These are phyloP conservation scores for Vigna trinervia DNA, from an alignment of 306 rosid species.

Conservation along the genomic window DNA sequence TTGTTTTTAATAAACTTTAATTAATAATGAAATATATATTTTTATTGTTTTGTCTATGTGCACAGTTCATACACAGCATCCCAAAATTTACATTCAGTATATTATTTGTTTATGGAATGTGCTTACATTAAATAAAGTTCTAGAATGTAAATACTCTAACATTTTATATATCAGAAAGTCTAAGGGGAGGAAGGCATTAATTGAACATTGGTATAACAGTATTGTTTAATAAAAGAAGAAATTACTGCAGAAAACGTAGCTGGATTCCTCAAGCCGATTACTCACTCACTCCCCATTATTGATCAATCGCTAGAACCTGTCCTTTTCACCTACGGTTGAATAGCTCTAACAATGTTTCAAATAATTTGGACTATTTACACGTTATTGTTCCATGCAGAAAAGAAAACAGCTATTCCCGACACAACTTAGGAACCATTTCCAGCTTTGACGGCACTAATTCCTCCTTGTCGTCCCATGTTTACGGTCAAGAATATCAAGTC, in stretches of 20 bases:
- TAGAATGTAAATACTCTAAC: too few species aligned
- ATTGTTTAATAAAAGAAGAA: not conserved
- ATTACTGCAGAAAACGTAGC: not conserved
- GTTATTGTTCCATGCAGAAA: conserved; percentile 15
- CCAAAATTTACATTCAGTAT: too few species aligned
- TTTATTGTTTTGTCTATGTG: too few species aligned
- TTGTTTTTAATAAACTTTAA: too few species aligned
- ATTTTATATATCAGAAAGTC: not conserved
- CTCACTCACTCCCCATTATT: not conserved
- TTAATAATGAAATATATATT: too few species aligned
- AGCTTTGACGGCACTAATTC: conserved; percentile 61
- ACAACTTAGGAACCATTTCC: conserved; percentile 41
- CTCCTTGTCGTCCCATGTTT: conserved; percentile 52
- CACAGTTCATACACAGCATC: too few species aligned
- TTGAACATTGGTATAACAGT: not conserved
- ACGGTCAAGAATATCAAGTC: conserved; percentile 40
- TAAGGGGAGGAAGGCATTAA: not conserved
- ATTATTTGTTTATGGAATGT: too few species aligned
- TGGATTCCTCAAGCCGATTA: conserved; percentile 6
- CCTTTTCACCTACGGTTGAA: conserved; percentile 32
- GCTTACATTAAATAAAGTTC: too few species aligned
- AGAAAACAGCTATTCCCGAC: conserved; percentile 34
- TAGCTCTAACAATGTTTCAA: not conserved
- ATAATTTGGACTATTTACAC: conserved; percentile 5
- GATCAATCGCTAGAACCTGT: conserved; percentile 26